Percentiles rank a stretch among this genome's conserved stretches.
phyloP scores from a whole-genome alignment of 139 green algal species.

The Picochlorum sp. region DNA sequence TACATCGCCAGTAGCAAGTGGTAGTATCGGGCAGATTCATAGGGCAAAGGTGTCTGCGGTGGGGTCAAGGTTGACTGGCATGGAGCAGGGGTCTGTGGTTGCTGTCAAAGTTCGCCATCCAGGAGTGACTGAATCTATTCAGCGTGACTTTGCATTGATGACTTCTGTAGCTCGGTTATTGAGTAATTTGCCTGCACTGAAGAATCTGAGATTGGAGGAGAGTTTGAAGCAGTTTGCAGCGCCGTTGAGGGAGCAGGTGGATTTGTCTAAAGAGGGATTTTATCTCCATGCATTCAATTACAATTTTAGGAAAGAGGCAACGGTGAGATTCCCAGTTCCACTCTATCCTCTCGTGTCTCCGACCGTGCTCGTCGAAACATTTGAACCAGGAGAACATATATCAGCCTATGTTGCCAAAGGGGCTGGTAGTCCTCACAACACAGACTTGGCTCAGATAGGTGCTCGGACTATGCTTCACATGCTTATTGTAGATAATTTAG shows the following conservation, averaged over 20 bases:
- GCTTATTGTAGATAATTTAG: conserved; percentile 93
- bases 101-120: conserved; percentile 92
- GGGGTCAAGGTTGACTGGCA: conserved; percentile 38
- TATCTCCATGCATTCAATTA: conserved; percentile 89
- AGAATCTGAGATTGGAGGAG: conserved; percentile 72
- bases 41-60: conserved; percentile 51
- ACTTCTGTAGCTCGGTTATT: conserved; percentile 53
- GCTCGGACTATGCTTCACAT: conserved; percentile 85
- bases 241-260: conserved; percentile 93
- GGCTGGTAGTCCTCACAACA: conserved; percentile 41
- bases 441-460: conserved; percentile 60
- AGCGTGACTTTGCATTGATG: conserved; percentile 93
- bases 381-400: conserved; percentile 80
- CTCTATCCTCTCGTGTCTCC: conserved; percentile 83
- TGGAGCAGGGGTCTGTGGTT: conserved; percentile 51
- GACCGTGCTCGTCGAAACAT: conserved; percentile 89
- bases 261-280: conserved; percentile 78
- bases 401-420: conserved; percentile 38
- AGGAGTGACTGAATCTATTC: conserved; percentile 72
- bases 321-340: conserved; percentile 80
- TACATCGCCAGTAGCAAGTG: conserved; percentile 68
- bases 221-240: conserved; percentile 89
- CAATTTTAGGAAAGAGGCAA: conserved; percentile 75
- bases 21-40: conserved; percentile 90
- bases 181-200: conserved; percentile 41